Percentiles rank a stretch among this genome's conserved stretches.
Evolutionary conservation across 2,329 filamentous ascomycete species (phyloP).

Genomic region (Paraphaeosphaeria minitans): DNA sequence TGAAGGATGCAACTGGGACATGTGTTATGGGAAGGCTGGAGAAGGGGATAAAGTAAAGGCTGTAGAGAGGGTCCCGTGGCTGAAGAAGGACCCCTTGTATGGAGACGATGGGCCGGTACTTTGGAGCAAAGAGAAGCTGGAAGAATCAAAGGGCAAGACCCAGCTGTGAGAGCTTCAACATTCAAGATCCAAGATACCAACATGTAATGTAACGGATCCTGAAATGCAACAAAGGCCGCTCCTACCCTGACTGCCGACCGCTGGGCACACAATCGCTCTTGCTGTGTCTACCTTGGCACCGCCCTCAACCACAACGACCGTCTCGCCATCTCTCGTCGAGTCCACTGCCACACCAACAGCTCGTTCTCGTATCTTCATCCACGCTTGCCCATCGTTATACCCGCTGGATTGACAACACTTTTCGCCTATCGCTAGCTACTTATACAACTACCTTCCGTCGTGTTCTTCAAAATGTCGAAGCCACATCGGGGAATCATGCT

Average conservation of each 20-base stretch:
- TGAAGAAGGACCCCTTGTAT: slow-evolving; percentile 62
- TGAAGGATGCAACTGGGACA: slow-evolving; percentile 64
- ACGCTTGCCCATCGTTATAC: not conserved
- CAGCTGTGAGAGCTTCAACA: slow-evolving; percentile 7
- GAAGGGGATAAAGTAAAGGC: slow-evolving; percentile 59
- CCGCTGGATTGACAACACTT: not conserved
- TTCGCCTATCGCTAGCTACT: not conserved
- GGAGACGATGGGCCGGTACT: slow-evolving; percentile 31
- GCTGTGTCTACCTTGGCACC: not conserved
- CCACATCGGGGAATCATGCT: not conserved
- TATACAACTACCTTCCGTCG: not conserved
- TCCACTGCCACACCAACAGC: not conserved
- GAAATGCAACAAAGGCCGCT: not conserved
- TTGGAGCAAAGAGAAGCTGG: slow-evolving; percentile 29
- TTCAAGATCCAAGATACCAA: not conserved
- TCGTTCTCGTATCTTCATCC: not conserved
- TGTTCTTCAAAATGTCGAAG: not conserved
- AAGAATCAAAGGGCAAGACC: slow-evolving; percentile 9
- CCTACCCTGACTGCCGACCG: not conserved
- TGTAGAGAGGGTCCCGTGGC: slow-evolving; percentile 61
- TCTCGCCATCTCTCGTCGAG: not conserved
- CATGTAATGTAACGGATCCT: no score
- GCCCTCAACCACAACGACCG: not conserved
- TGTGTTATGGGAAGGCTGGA: slow-evolving; percentile 66
- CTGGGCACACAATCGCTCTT: not conserved